Conservation (phyloP, 202 grass and related monocot genomes). For the Miscanthus sacchariflorus region DNA sequence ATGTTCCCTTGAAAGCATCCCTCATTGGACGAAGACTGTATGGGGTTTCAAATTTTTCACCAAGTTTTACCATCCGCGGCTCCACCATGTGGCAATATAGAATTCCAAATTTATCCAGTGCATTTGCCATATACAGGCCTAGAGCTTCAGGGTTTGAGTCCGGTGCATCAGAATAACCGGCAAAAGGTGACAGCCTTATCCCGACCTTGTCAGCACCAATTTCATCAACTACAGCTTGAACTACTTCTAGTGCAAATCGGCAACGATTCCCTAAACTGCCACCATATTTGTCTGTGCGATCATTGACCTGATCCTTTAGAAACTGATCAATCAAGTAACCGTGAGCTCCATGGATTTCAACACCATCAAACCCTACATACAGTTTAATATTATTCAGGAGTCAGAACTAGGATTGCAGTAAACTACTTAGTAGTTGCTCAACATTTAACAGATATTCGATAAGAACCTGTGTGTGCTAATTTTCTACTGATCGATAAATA, state of each 20-base stretch:
- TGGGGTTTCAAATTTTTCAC: constrained; percentile 63
- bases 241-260: constrained; percentile 74
- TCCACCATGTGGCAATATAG: constrained; percentile 78
- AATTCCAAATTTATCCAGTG: constrained; percentile 66
- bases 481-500: constrained; percentile 2
- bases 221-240: constrained; percentile 70
- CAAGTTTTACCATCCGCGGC: constrained; percentile 64
- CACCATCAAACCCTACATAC: constrained; percentile 78
- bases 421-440: neutral
- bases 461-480: neutral
- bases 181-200: constrained; percentile 76
- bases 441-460: neutral
- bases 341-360: constrained; percentile 86
- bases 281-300: constrained; percentile 74
- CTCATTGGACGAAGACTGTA: constrained; percentile 71
- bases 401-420: constrained; percentile 25
- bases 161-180: constrained; percentile 47
- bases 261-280: constrained; percentile 81
- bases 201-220: constrained; percentile 81
- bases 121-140: constrained; percentile 66
- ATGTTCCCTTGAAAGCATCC: constrained; percentile 66
- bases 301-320: constrained; percentile 79
- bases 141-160: constrained; percentile 72
- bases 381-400: constrained; percentile 24
- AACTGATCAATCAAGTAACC: constrained; percentile 94